Percentiles rank a stretch among this genome's conserved stretches.
Evolutionary conservation across 179 eudicot species (phyloP).

Genomic region (Vitellaria paradoxa): DNA sequence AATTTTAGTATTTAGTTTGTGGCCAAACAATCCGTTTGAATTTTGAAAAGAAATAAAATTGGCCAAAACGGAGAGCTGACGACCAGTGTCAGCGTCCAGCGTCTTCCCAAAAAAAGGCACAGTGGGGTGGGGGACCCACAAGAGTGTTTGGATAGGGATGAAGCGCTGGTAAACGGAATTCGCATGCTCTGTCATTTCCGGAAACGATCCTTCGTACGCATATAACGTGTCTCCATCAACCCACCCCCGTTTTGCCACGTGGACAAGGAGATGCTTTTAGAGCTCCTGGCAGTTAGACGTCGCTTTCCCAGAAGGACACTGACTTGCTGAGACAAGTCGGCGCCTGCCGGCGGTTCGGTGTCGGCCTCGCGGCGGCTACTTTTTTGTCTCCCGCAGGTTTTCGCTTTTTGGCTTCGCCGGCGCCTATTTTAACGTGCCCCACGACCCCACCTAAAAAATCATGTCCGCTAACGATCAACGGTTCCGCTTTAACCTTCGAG

Average conservation of each 20-base stretch:
- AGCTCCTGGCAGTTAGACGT: conserved; percentile 17
- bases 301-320: conserved; percentile 14
- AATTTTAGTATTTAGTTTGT: too few species aligned
- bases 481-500: neutral
- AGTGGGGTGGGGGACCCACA: too few species aligned
- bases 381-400: neutral
- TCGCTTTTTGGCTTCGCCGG: neutral
- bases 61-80: too few species aligned
- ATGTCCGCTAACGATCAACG: neutral
- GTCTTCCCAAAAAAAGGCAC: too few species aligned
- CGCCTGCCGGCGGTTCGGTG: conserved; percentile 28
- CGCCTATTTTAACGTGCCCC: conserved; percentile 10
- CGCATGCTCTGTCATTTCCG: conserved; percentile 26
- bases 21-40: too few species aligned
- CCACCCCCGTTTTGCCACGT: neutral
- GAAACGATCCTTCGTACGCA: conserved; percentile 9
- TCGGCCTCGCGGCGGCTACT: conserved; percentile 18
- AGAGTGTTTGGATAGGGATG: neutral
- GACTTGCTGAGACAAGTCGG: conserved; percentile 24
- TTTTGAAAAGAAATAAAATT: too few species aligned
- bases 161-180: conserved; percentile 19
- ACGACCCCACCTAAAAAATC: neutral
- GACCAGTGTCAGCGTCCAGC: too few species aligned
- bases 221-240: neutral
- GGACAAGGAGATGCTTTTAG: neutral